Evolutionary conservation across 306 rosid species (phyloP), one percentile per base, ranked within the genome.

Genomic region (Dalbergia oliveri): DNA sequence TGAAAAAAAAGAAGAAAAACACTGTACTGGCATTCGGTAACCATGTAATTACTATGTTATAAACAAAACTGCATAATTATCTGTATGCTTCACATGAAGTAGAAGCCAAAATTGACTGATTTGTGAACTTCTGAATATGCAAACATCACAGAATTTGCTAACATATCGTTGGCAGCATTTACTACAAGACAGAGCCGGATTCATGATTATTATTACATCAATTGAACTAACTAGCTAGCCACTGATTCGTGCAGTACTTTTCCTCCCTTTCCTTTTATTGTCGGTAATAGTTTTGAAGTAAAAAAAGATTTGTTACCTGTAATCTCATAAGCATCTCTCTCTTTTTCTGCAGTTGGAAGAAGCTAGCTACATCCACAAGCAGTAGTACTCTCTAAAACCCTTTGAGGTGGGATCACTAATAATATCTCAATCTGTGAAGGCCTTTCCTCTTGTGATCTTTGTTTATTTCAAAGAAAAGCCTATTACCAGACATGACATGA

Each of bases 161-260:
- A 21, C 63, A 79, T 63, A 41, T 26, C 3, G 7, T 53, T 53
- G 59, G 14, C 58, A 54, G 64, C 65, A 67, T 66, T 75, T 10
- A 19, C 78, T 21, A 58, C 68, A 53, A 56, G 21, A 59, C 26
- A 75, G 77, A 62, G 69, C 15, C 34, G 79, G 47, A 54, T 14
- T 53, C 59, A 53, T 53, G 59, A 37, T 4, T 6, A 69, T 76
- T 77, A 73, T 59, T 68, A 73, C 65, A 69, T 18, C 75, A 73
- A 63, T 60, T 31, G 37, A 75, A 45, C 49, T 9, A 72, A 5
- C 57, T 65, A 67, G 41, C 31, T 37, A 37, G 41, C 41, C 41
- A 37, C 62, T 57, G 34, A 72, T 71, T 57, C 8, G 26, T 70
- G 19, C 75, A 31, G 23, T n/a, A 70, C 23, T 50, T 69, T 50